phyloP scores from a whole-genome alignment of 108 stramenopile genomes.

The Skeletonema marinoi region DNA sequence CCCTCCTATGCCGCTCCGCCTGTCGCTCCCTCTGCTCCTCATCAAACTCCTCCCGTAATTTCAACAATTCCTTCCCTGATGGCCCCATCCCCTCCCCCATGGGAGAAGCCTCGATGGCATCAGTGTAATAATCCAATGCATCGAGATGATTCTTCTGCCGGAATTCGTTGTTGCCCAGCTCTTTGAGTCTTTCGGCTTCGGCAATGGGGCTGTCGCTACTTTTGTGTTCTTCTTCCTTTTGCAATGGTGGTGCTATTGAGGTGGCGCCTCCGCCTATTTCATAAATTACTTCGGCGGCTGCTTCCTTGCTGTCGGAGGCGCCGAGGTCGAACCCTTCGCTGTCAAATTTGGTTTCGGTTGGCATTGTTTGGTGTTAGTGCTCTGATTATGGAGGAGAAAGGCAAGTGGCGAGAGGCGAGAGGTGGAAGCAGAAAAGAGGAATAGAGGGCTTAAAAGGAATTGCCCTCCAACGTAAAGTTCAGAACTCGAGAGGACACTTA shows the following conservation, averaged over 20 bases:
- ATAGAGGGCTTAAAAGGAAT: too few species aligned
- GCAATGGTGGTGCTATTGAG: not conserved
- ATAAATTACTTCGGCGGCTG: constrained; percentile 50
- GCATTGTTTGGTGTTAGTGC: too few species aligned
- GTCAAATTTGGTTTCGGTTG: constrained; percentile 33
- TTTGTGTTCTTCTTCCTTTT: constrained; percentile 1
- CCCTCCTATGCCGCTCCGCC: constrained; percentile 17
- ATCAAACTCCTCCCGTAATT: constrained; percentile 50
- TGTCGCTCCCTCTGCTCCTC: constrained; percentile 12
- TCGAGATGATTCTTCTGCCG: constrained; percentile 61
- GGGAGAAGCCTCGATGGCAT: constrained; percentile 82
- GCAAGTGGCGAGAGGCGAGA: too few species aligned
- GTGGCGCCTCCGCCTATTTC: constrained; percentile 72
- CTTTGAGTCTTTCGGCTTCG: constrained; percentile 66
- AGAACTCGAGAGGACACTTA: too few species aligned
- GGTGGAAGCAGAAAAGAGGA: too few species aligned
- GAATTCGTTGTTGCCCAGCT: constrained; percentile 79
- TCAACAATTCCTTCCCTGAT: constrained; percentile 54
- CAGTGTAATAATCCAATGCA: constrained; percentile 81
- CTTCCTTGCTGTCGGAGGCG: constrained; percentile 15
- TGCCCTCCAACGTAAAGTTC: too few species aligned
- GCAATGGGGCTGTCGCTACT: constrained; percentile 25
- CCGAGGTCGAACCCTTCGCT: constrained; percentile 76
- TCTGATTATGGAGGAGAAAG: too few species aligned
- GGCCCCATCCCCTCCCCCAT: constrained; percentile 38